Base-by-base conservation (phyloP, 2,329 filamentous ascomycete species). In the Lecanicillium sp. region DNA sequence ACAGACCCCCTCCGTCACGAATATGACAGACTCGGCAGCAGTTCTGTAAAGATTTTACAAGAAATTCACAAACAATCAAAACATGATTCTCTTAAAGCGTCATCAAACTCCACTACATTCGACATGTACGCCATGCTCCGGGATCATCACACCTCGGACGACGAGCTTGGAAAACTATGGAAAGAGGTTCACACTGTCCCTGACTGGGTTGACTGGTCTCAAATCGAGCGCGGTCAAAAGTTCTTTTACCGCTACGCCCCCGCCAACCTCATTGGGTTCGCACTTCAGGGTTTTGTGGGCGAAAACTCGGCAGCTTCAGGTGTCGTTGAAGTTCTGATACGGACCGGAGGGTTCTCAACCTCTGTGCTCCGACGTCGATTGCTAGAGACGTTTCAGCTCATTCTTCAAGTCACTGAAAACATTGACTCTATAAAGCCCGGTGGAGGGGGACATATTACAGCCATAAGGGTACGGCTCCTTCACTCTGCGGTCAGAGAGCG, bases 151-250 rank as follows among this genome's bases (percentile, higher is more conserved):
- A 54, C 60, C 5, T 59, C 61, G 13, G 67, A 80, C 46, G 58
- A 65, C 4, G 65, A 68, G 35, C 62, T 52, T 3, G 5, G 25
- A 11, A 16, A 66, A 35, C 57, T 83, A 5, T 83, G 78, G 78
- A 54, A 57, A 2, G 63, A 81, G 45, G 63, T 79, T 19, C 73
- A 75, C 35, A 72, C 65, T 0, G 63, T 82, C 4, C 79, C 80
- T 0, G 63, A 68, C 0, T 83, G 78, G 78, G 79, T 83, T 0
- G 72, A 83, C 45, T 84, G 80, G 80, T 68, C 64, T 1, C 78
- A 83, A 49, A 74, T 83, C 18, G 62, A 67, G 39, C 63, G 80
- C 46, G 79, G 78, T 0, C 80, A 83, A 49, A 70, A 78, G 13
- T 55, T 61, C 43, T 59, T 83, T 74, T 84, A 82, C 50, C 70